Evolutionary conservation across 2,329 filamentous ascomycete species (phyloP), one percentile per base, ranked within the genome.

Genomic region (Atkinsonella texensis): DNA sequence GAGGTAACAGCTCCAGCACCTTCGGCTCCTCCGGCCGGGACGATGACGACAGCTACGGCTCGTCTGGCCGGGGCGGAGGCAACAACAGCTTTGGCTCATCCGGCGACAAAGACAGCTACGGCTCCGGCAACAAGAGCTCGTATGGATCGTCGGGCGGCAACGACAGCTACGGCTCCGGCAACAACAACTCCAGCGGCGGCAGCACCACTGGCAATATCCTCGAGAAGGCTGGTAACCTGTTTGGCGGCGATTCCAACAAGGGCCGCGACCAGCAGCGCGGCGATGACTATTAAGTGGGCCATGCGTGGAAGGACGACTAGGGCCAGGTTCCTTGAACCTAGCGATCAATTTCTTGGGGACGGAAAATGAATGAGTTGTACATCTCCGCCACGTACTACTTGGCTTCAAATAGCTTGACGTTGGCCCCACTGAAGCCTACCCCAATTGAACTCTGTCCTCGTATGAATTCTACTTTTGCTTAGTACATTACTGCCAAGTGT

Each of bases 181-280:
- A 28, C 28, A 28, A 42, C 50, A 48, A 56, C 52, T 57, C 56
- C 39, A 50, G 55, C 7, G 59, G 59, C 13, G 73, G 76, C 60
- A 77, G 74, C 48, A 72, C 71, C 15, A 50, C 78, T 20, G 79
- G 79, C 46, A 81, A 78, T 65, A 52, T 82, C 23, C 67, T 82
- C 63, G 76, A 83, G 66, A 81, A 80, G 70, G 74, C 72, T 6
- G 77, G 78, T 9, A 62, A 65, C 12, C 58, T 75, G 48, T 57
- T 83, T 55, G 64, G 73, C 50, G 78, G 70, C 57, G 67, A 73
- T 28, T 28, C 28, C 4, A 63, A 65, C 8, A 67, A 65, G 58
- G 79, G 75, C 72, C 70, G 77, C 49, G 71, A 72, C 54, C 65
- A 60, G 50, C 56, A 57, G 38, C 52, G 56, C 17, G 35, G 59